Base-by-base conservation (phyloP, 129 eudicot genomes). In the Erigeron canadensis region DNA sequence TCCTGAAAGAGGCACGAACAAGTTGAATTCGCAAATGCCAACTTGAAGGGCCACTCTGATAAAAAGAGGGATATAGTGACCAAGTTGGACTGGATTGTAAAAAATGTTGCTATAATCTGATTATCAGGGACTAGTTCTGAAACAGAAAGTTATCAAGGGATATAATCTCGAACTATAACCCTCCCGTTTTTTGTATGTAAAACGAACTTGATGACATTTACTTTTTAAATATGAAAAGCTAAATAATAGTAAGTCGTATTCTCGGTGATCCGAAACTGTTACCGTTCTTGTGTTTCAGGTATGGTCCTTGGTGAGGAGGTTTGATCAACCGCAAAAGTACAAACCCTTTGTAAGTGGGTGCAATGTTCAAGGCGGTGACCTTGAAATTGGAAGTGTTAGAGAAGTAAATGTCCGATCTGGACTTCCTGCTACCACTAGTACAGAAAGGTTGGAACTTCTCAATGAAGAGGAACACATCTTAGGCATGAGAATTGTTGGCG, bases 341-440 rank as follows among this genome's bases (percentile, higher is more conserved):
- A 63, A 63, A 63, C 69, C 69, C 8, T 63, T 63, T 63, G 69
- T 63, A 28, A 63, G 69, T 63, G 69, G 50, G 9, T 63, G 69
- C 69, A 63, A 63, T 63, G 69, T 18, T 5, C 69, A 63, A 63
- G 23, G 69, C 7, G 34, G 62, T 61, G 66, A 61, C 69, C 46
- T 63, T 5, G 69, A 63, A 63, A 63, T 63, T 63, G 69, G 69
- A 63, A 63, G 69, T 42, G 50, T 63, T 18, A 63, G 69, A 63
- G 69, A 63, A 63, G 48, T 63, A 16, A 63, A 63, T 63, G 69
- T 63, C 10, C 46, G 69, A 63, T 63, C 69, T 63, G 69, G 69
- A 63, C 69, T 63, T 41, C 69, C 69, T 63, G 69, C 69, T 39
- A 63, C 69, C 69, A 63, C 69, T 5, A 63, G 69, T 42, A 63